Evolutionary conservation across 176 grass and related monocot genomes (phyloP), one percentile per base, ranked within the genome.

Genomic region (Elymus sibiricus): DNA sequence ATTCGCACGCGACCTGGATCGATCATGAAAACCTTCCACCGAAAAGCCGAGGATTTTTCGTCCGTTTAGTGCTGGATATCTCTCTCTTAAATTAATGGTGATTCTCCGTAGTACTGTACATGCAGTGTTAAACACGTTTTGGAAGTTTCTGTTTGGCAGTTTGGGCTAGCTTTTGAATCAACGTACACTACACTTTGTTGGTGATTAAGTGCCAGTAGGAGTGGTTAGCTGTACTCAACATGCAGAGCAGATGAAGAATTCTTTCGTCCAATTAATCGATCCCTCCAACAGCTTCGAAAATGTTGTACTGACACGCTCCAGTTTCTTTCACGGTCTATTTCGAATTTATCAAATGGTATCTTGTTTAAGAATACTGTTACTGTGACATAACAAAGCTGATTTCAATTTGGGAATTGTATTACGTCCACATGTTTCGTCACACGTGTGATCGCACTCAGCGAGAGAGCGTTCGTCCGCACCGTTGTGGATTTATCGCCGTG

Each of bases 1-100:
- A 62, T 58, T 79, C 16, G 44, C 74, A 84, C 75, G 74, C 89
- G 83, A 90, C 35, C 66, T 60, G n/a, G 34, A 25, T 49, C 37
- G 71, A 85, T 58, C 71, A 61, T 62, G 60, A 67, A 60, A 43
- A 59, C 46, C n/a, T 81, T 49, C 70, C 43, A 25, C 65, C 55
- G 79, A 76, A 76, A 76, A 73, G 25, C 58, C 15, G 2, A 55
- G 25, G 55, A 21, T 14, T 19, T 27, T 11, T 38, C 39, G 3
- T 47, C 40, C 13, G 24, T 74, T 74, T 16, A 37, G 13, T 32
- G 21, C 29, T 72, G 6, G 63, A n/a, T 68, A n/a, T 70, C 59
- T 43, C 32, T 72, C 39, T 67, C 14, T 66, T 49, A 7, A 74
- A 76, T 49, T 5, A 49, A 62, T 11, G 49, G 7, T 15, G 42